Evolutionary conservation across 1,284 basidiomycete species (phyloP), one percentile per base, ranked within the genome.

Genomic region (Anthracocystis panici-leucophaei): DNA sequence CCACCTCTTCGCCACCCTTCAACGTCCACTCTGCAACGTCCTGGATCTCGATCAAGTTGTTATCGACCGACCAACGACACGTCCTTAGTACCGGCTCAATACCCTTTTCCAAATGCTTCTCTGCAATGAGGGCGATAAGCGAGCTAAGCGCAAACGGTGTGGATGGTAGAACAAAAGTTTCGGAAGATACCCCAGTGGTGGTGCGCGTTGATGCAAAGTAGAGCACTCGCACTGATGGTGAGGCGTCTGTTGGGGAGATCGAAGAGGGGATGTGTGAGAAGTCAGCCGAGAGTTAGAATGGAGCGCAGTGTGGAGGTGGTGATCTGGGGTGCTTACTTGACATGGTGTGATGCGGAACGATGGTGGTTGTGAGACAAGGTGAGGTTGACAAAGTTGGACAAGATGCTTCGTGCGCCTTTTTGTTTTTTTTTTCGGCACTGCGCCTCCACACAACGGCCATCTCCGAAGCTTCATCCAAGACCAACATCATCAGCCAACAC

Each of bases 1-100:
- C 92, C 5, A 93, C 89, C 77, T 92, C 91, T 82, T 93, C 91
- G 14, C 92, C 92, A 10, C 91, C 91, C 42, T 85, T 88, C 48
- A 93, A 83, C 14, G 11, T 29, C 49, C 44, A 59, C 10, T 84
- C 78, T 12, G 87, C 85, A 3, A 88, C 87, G n/a, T 91, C 89
- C 12, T 92, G 88, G 91, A 92, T 92, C 84, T 92, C 92, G 53
- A 76, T 72, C 42, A 76, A 18, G 8, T 62, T 68, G 57, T 89
- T 91, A 80, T 93, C 87, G 5, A 93, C 91, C 81, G 91, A 92
- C 92, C 92, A 93, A 49, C 78, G 61, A 10, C 66, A 73, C 10
- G 41, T 29, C 1, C 35, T 2, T 9, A 79, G 59, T 3, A 66
- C 64, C 1, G 44, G 14, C 2, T 41, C 51, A 0, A 55, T 16